Percentiles rank a stretch among this genome's conserved stretches.
Evolutionary conservation across 148 eudicot genomes (phyloP).

Genomic region (Diospyros kaki): DNA sequence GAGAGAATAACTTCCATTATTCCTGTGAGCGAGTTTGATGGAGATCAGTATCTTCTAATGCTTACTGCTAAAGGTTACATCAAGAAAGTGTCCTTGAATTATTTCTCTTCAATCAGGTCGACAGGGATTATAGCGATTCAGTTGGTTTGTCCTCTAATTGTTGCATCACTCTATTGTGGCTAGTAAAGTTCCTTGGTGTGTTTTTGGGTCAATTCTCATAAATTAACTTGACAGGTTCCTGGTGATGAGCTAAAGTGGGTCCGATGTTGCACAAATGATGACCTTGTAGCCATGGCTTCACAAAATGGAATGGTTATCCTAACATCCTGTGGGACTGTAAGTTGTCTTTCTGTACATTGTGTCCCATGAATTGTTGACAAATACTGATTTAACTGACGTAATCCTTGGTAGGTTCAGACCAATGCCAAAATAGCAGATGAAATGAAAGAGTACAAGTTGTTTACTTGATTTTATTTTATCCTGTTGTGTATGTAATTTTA

Average conservation of each 20-base stretch:
- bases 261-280: constrained; percentile 72
- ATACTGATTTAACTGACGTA: background rate
- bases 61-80: constrained; percentile 90
- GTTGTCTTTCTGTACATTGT: constrained; percentile 19
- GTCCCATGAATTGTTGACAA: background rate
- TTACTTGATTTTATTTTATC: background rate
- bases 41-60: constrained; percentile 83
- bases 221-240: constrained; percentile 58
- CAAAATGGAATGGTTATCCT: constrained; percentile 84
- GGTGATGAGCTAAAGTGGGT: constrained; percentile 98
- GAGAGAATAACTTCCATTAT: constrained; percentile 93
- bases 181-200: background rate
- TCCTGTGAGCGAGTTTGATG: constrained; percentile 82
- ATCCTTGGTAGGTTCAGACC: background rate
- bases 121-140: constrained; percentile 95
- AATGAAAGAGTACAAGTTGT: background rate
- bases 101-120: constrained; percentile 84
- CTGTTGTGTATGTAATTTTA: too few species aligned
- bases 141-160: constrained; percentile 60
- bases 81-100: constrained; percentile 86
- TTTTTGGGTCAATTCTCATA: constrained; percentile 8
- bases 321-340: constrained; percentile 66
- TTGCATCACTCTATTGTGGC: background rate
- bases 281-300: constrained; percentile 96
- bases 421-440: background rate